Evolutionary conservation across 2,329 filamentous ascomycete species (phyloP).

Genomic region (Botryotinia globosa): DNA sequence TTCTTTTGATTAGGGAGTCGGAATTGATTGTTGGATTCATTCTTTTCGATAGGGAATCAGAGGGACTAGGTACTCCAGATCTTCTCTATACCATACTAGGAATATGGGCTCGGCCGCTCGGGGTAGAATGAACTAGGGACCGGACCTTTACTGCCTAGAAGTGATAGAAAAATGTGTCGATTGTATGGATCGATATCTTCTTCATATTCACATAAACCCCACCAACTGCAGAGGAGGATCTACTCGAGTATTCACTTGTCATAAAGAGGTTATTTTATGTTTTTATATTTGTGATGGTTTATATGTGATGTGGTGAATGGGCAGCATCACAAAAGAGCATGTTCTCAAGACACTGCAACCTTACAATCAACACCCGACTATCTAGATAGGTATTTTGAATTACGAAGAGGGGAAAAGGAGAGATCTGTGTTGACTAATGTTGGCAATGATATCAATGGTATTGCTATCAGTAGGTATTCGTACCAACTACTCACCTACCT

Average conservation of each 20-base stretch:
- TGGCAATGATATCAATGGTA: background rate
- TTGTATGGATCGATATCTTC: background rate
- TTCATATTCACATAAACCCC: background rate
- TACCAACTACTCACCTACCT: background rate
- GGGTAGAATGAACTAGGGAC: background rate
- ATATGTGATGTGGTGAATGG: background rate
- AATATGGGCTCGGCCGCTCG: background rate
- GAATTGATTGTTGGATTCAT: background rate
- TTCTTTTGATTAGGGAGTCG: constrained; percentile 10
- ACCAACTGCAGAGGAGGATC: background rate
- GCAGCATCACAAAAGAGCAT: background rate
- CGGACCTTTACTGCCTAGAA: constrained; percentile 3
- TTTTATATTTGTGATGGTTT: background rate
- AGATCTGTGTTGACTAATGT: background rate
- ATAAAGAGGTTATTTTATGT: background rate
- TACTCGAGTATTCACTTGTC: background rate
- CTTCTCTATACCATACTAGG: background rate
- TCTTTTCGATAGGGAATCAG: background rate
- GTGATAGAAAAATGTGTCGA: background rate
- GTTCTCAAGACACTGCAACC: background rate
- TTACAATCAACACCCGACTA: background rate
- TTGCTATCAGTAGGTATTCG: background rate
- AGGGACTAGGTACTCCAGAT: background rate
- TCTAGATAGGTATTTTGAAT: background rate
- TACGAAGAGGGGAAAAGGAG: too few species aligned